phyloP scores from a whole-genome alignment of 371 early-diverging fungal species.

The Actinomortierella ambigua region DNA sequence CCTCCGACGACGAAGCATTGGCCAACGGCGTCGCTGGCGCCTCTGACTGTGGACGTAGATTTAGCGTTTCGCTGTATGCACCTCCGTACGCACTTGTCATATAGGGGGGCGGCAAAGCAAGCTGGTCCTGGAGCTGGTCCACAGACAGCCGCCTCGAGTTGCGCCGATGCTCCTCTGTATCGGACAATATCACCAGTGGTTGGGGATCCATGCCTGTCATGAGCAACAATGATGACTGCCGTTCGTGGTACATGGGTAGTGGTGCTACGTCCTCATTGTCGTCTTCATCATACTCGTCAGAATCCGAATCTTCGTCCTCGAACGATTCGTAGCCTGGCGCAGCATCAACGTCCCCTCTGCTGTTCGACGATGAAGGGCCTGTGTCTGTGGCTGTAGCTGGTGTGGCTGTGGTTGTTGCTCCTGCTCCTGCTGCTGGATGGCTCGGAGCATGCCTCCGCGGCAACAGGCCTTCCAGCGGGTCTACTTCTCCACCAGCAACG shows the following conservation, averaged over 20 bases:
- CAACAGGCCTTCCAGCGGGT: slow-evolving; percentile 5
- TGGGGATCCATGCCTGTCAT: slow-evolving; percentile 29
- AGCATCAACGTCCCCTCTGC: neutral
- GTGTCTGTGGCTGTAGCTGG: neutral
- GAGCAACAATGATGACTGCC: slow-evolving; percentile 21
- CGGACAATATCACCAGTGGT: slow-evolving; percentile 2
- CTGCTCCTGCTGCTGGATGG: neutral
- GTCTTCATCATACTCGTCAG: slow-evolving; percentile 7
- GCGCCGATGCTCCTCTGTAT: too few relatives aligned
- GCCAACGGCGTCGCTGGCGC: too few relatives aligned
- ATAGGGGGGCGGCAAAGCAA: too few relatives aligned
- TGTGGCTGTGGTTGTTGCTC: neutral
- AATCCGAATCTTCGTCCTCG: neutral
- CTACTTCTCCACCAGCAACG: slow-evolving; percentile 3
- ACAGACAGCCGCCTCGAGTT: too few relatives aligned
- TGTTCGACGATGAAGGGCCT: neutral
- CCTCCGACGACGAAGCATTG: too few relatives aligned
- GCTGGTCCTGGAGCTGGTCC: too few relatives aligned
- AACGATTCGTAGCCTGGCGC: neutral
- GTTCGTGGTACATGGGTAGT: slow-evolving; percentile 31
- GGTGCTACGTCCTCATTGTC: slow-evolving; percentile 10
- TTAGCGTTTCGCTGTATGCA: too few relatives aligned
- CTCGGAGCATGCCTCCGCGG: neutral
- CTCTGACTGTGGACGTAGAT: too few relatives aligned
- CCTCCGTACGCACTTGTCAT: too few relatives aligned